Evolutionary conservation across 305 asterid genomes (phyloP), one percentile per base, ranked within the genome.

Genomic region (Solanum aculeatissimum): DNA sequence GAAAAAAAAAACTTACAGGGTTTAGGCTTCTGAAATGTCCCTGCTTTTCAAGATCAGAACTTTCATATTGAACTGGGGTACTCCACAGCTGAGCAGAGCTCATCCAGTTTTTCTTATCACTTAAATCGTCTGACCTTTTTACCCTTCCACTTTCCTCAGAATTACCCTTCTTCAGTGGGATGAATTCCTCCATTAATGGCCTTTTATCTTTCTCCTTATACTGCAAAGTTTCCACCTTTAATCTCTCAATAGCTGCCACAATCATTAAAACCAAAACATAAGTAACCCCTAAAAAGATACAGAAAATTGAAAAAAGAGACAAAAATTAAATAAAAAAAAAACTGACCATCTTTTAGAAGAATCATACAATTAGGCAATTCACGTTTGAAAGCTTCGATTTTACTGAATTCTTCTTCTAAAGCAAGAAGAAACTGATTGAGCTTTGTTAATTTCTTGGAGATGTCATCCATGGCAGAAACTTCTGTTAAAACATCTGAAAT

Each of bases 331-430:
- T 10, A n/a, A 68, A 81, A 63, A 47, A 51, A 60, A 47, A 54
- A 32, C 15, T 2, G 35, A 94, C 98, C 98, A 81, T 91, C 93
- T 47, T 87, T 84, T 29, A 94, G 79, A 54, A 93, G 90, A 51
- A 81, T 87, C 92, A 91, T 89, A 91, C 92, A 91, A 83, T 83
- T 80, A 40, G 97, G 98, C 42, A 94, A 88, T 84, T 93, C 96
- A 27, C 94, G 94, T 84, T 89, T 86, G 78, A 92, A 92, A 55
- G 86, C 93, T 57, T 88, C 89, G 6, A 92, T 82, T 88, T 92
- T 93, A 55, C 49, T 87, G 85, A 90, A 74, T 85, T 93, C 97
- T 29, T 91, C 88, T 87, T 91, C 91, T 87, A 92, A 80, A 14
- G 84, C 62, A 55, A 54, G 60, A 62, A 91, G 65, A 85, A 86